These are phyloP conservation scores for Auricularia sp. DNA, from an alignment of 768 basidiomycete genomes.

Conservation along the genomic window DNA sequence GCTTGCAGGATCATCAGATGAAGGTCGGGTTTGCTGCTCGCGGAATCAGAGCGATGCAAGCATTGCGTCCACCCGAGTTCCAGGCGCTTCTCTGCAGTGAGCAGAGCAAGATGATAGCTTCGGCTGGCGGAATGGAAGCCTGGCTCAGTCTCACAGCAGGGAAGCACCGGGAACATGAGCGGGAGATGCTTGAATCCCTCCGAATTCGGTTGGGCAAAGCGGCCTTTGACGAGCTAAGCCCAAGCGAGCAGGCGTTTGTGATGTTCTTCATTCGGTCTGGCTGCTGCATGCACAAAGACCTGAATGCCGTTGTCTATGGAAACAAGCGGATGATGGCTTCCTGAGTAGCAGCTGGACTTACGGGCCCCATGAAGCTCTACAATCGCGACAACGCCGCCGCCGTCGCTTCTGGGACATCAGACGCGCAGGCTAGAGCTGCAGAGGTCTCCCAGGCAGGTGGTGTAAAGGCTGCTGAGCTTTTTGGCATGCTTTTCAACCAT, in stretches of 20 bases:
- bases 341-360: constrained; percentile 17
- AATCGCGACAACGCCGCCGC: constrained; percentile 22
- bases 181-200: too few relatives aligned
- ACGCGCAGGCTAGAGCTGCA: too few relatives aligned
- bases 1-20: too few relatives aligned
- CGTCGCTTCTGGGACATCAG: neutral
- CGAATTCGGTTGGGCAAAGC: constrained; percentile 8
- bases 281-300: constrained; percentile 11
- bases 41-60: too few relatives aligned
- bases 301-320: constrained; percentile 30
- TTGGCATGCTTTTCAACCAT: constrained; percentile 24
- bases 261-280: constrained; percentile 27
- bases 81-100: too few relatives aligned
- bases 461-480: constrained; percentile 19
- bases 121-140: too few relatives aligned
- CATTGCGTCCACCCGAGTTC: too few relatives aligned
- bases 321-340: constrained; percentile 22
- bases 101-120: too few relatives aligned
- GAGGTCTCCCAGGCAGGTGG: constrained; percentile 13
- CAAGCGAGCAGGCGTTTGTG: constrained; percentile 9
- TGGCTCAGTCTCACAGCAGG: too few relatives aligned
- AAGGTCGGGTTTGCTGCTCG: too few relatives aligned
- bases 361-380: constrained; percentile 19
- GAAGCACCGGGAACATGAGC: too few relatives aligned
- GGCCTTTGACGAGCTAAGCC: constrained; percentile 9